Base-by-base conservation (phyloP, 768 basidiomycete genomes). In the Calvatia gigantea region DNA sequence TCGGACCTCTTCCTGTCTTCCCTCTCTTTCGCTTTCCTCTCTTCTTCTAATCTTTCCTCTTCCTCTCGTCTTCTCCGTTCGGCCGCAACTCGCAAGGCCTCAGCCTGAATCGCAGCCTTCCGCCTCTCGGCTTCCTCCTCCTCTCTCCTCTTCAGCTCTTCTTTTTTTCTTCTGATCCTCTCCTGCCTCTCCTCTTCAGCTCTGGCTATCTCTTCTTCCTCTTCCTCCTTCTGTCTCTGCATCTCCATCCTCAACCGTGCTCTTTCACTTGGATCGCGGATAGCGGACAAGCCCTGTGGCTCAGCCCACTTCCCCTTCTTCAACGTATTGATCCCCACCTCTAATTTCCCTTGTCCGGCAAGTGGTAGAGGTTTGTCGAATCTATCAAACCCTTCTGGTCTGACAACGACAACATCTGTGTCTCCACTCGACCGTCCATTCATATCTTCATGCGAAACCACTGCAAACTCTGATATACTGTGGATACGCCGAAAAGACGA, bases 131-230 rank as follows among this genome's bases (percentile, higher is more conserved):
- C 64, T 49, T 80, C 79, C 50, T 82, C 79, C 29, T 66, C 61
- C 57, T 80, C 76, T 28, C 53, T 39, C 53, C 68, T 67, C 62
- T 67, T 57, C 19, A 71, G 60, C 48, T 75, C 75, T 41, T 80
- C 76, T 58, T 80, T 82, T 62, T 72, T 69, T 19, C 59, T 59
- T 59, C 67, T 76, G 15, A 73, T 63, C 21, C 63, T 67, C 1
- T 70, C 69, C 58, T 78, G 77, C 48, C 73, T 67, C 57, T 72
- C 68, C 32, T 64, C 70, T 60, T 86, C 84, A 58, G 79, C 76
- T 54, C 63, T 66, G 31, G 73, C 28, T 4, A 76, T 31, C 76
- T 35, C 73, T 69, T 48, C 69, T 61, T 81, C 79, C 51, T 82
- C 80, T 27, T 65, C 61, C 58, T 80, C 76, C 48, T 67, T 66